Conservation (phyloP, 257 asterid species). For the Mitragyna speciosa region DNA sequence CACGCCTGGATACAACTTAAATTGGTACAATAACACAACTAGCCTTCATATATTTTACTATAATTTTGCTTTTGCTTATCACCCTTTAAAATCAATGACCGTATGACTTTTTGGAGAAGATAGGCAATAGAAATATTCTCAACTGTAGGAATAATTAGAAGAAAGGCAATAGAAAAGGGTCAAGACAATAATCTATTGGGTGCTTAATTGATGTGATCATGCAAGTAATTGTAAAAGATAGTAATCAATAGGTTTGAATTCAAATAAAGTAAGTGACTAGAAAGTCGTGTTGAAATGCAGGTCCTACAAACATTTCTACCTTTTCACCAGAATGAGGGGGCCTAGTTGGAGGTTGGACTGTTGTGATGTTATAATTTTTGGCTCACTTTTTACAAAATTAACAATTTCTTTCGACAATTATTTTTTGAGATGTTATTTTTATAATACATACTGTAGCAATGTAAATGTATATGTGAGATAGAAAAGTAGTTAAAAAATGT, state of each 20-base stretch:
- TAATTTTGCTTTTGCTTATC: no score
- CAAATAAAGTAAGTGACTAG: neutral
- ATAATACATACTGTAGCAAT: no score
- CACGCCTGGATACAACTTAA: no score
- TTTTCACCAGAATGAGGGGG: constrained; percentile 11
- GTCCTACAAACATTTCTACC: constrained; percentile 1
- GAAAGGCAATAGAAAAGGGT: neutral
- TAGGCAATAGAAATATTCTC: neutral
- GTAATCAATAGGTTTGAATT: neutral
- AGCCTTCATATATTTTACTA: neutral
- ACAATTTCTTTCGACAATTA: no score
- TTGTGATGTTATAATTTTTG: neutral
- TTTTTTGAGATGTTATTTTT: no score
- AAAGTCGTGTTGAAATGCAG: neutral
- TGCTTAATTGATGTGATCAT: neutral
- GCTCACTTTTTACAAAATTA: constrained; percentile 15
- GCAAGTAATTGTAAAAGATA: neutral
- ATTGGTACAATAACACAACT: no score
- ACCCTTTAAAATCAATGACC: no score
- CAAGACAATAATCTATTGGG: no score
- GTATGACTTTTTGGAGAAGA: no score
- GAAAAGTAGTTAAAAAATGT: no score
- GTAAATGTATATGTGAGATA: no score
- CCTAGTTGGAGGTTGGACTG: constrained; percentile 15
- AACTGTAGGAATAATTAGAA: neutral